Evolutionary conservation across 768 basidiomycete species (phyloP), one percentile per base, ranked within the genome.

Genomic region (Lentinula raphanica): DNA sequence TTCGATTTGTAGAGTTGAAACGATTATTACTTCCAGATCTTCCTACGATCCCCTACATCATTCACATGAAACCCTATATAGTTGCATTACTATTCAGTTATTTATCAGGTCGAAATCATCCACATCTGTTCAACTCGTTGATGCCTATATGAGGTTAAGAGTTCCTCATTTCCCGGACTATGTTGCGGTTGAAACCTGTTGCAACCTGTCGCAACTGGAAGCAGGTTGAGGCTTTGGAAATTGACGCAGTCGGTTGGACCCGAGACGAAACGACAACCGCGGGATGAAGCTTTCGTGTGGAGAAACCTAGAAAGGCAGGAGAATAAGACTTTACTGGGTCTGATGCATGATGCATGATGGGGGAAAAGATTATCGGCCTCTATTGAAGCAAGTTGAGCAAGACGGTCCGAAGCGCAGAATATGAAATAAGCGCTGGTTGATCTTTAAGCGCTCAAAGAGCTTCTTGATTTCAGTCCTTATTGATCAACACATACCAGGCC

Each of bases 161-260:
- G 32, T 51, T 51, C 51, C 51, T 53, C 39, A 36, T 39, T 53
- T 39, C 15, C 51, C 36, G 51, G 36, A 36, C 15, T 51, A 15
- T 15, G n/a, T n/a, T n/a, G n/a, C n/a, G n/a, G n/a, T n/a, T n/a
- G n/a, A n/a, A n/a, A n/a, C n/a, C n/a, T n/a, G n/a, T n/a, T n/a
- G n/a, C n/a, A n/a, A n/a, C n/a, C n/a, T n/a, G n/a, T n/a, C n/a
- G n/a, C n/a, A n/a, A n/a, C n/a, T n/a, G n/a, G n/a, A n/a, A n/a
- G n/a, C n/a, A n/a, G n/a, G n/a, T n/a, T 32, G 15, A 13, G 32
- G 32, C 32, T 35, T 35, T 35, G n/a, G n/a, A n/a, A n/a, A n/a
- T n/a, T 13, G 32, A 13, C 32, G 13, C 32, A 8, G 32, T 35
- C 32, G 40, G 13, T 44, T 44, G 15, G 40, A n/a, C 40, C 5